A percentile compares a stretch with the other conserved stretches of the same genome.
Evolutionary conservation across 2,329 filamentous ascomycete genomes (phyloP).

Genomic region (Fusarium ramigenum): DNA sequence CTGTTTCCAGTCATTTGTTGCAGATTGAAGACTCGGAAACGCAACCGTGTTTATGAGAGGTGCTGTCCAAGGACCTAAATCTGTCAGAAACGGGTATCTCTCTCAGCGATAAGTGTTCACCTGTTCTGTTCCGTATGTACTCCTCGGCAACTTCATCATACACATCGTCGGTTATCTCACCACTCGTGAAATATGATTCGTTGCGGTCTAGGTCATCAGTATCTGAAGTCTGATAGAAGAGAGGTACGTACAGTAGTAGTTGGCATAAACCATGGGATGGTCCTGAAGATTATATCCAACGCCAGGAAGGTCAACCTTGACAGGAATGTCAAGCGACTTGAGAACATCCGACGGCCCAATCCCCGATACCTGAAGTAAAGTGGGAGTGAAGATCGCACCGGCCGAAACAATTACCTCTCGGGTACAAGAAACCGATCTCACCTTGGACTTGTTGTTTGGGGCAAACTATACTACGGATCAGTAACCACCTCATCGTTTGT

Average conservation of each 20-base stretch:
- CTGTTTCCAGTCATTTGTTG: not conserved
- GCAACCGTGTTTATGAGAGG: slow-evolving; percentile 21
- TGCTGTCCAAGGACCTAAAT: slow-evolving; percentile 19
- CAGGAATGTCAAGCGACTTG: not conserved
- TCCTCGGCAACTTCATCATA: not conserved
- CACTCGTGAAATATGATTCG: slow-evolving; percentile 8
- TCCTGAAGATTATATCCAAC: slow-evolving; percentile 25
- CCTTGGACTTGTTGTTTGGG: not conserved
- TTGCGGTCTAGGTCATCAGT: slow-evolving; percentile 6
- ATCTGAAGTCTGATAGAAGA: rapidly evolving
- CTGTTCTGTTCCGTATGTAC: slow-evolving; percentile 17
- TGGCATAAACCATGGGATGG: slow-evolving; percentile 16
- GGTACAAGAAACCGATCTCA: not conserved
- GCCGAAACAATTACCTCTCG: slow-evolving; percentile 22
- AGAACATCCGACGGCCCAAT: slow-evolving; percentile 12
- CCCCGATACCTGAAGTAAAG: slow-evolving; percentile 19
- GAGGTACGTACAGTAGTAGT: slow-evolving; percentile 5
- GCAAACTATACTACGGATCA: slow-evolving; percentile 4
- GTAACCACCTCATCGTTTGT: not conserved
- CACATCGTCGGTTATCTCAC: slow-evolving; percentile 8
- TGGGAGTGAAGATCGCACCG: slow-evolving; percentile 18
- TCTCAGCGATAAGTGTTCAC: not conserved
- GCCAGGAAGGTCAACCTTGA: slow-evolving; percentile 13
- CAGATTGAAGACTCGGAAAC: slow-evolving; percentile 3
- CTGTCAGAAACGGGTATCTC: not conserved